A percentile compares a stretch with the other conserved stretches of the same genome.
Conservation (phyloP, 139 green algal species). For the Choricystis sp. region DNA sequence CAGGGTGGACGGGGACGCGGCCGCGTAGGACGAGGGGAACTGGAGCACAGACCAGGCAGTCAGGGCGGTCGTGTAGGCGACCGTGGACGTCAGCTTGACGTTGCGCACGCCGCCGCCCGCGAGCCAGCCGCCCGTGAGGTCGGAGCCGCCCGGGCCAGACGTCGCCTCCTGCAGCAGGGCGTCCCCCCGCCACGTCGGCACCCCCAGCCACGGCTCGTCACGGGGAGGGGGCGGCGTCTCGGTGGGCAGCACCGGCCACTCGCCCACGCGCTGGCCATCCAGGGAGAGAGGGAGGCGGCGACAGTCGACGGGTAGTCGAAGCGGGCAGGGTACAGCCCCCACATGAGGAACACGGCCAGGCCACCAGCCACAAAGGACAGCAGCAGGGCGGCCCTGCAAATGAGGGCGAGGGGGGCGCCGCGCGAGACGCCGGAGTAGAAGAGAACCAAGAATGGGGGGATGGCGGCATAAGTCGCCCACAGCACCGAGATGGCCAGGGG, state of each 20-base stretch:
- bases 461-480: not conserved
- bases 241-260: too few relatives aligned
- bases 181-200: not conserved
- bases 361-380: slow-evolving; percentile 13
- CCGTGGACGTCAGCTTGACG: slow-evolving; percentile 50
- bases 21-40: slow-evolving; percentile 30
- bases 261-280: not conserved
- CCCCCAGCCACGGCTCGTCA: not conserved
- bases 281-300: not conserved
- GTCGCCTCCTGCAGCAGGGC: not conserved
- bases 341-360: slow-evolving; percentile 25
- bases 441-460: not conserved
- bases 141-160: too few relatives aligned
- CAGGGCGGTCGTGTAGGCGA: slow-evolving; percentile 51
- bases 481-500: slow-evolving; percentile 19
- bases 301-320: slow-evolving; percentile 19
- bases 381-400: slow-evolving; percentile 14
- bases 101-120: slow-evolving; percentile 26
- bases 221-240: too few relatives aligned
- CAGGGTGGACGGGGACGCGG: slow-evolving; percentile 6
- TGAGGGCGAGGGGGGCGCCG: slow-evolving; percentile 5
- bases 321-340: slow-evolving; percentile 27
- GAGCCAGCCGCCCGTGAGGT: slow-evolving; percentile 29
- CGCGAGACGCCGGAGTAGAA: not conserved
- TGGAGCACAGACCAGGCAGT: slow-evolving; percentile 44